Evolutionary conservation across 1,284 basidiomycete genomes (phyloP).

Genomic region (Fomes fomentarius): DNA sequence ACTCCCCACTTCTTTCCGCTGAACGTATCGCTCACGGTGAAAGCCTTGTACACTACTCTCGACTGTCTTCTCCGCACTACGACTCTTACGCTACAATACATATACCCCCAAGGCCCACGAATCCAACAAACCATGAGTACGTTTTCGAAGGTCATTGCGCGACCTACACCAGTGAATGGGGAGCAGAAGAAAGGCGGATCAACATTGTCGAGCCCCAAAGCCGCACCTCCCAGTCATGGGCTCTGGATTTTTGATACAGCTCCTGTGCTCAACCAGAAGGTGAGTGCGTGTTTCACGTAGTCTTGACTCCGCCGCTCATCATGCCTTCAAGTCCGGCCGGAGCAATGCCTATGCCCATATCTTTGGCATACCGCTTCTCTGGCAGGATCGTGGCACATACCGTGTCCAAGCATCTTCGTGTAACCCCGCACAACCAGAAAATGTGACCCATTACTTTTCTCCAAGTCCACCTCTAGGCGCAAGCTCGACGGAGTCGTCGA

Average conservation of each 20-base stretch:
- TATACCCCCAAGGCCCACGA: not conserved
- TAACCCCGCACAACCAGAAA: not conserved
- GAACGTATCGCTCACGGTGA: conserved; percentile 5
- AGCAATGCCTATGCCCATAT: not conserved
- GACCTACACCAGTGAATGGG: not conserved
- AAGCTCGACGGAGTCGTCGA: conserved; percentile 2
- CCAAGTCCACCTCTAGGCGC: conserved; percentile 13
- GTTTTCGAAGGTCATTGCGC: conserved; percentile 20
- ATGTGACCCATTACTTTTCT: not conserved
- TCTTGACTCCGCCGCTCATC: not conserved
- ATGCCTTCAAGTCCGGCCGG: not conserved
- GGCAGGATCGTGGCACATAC: not conserved
- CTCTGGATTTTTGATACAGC: not conserved
- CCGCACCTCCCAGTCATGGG: not conserved
- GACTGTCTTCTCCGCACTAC: too few relatives aligned
- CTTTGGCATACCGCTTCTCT: not conserved
- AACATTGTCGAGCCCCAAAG: too few relatives aligned
- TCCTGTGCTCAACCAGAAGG: not conserved
- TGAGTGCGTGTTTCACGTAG: not conserved
- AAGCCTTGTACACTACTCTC: not conserved
- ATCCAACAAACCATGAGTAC: conserved; percentile 5
- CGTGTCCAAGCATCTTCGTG: not conserved
- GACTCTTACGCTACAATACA: not conserved
- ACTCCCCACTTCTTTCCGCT: conserved; percentile 3
- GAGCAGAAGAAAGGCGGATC: too few relatives aligned